Conservation (phyloP, 495 filamentous ascomycete genomes). For the Cryomyces minteri region DNA sequence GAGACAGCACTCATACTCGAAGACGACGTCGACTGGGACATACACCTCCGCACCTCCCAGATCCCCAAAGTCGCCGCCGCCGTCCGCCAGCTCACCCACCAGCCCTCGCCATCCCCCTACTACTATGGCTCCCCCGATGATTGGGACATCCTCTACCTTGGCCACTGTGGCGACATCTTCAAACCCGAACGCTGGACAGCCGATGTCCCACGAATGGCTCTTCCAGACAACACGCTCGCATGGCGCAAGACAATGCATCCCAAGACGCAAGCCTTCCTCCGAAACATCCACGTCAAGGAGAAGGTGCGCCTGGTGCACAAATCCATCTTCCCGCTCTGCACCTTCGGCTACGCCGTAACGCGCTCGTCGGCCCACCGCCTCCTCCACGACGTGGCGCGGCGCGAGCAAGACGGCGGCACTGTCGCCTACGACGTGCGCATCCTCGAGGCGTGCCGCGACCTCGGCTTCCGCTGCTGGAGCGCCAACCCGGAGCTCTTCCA, state of each 20-base stretch:
- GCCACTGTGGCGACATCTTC: constrained; percentile 24
- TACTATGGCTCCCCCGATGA: constrained; percentile 13
- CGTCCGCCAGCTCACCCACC: constrained; percentile 8
- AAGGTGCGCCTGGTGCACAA: constrained; percentile 21
- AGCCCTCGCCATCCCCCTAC: not conserved
- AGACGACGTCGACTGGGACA: constrained; percentile 30
- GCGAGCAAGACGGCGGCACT: constrained; percentile 7
- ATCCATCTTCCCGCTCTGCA: constrained; percentile 23
- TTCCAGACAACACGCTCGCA: constrained; percentile 10
- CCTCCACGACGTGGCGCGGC: constrained; percentile 3
- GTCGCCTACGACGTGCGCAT: constrained; percentile 17
- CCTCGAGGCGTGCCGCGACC: constrained; percentile 15
- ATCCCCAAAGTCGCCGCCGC: constrained; percentile 15
- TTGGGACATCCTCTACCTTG: constrained; percentile 26
- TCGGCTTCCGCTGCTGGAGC: constrained; percentile 11
- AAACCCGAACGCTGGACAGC: constrained; percentile 5
- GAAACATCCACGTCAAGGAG: constrained; percentile 7
- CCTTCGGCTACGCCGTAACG: constrained; percentile 26
- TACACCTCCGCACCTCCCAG: constrained; percentile 17
- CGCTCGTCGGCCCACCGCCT: constrained; percentile 11
- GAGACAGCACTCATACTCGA: constrained; percentile 28
- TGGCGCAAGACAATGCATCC: constrained; percentile 6
- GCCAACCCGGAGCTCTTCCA: constrained; percentile 18
- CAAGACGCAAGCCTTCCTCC: constrained; percentile 7
- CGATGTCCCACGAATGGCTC: constrained; percentile 6